Percentiles rank a stretch among this genome's conserved stretches.
Conservation (phyloP, 805 yeast species). For the Pichia thaimueangensis region DNA sequence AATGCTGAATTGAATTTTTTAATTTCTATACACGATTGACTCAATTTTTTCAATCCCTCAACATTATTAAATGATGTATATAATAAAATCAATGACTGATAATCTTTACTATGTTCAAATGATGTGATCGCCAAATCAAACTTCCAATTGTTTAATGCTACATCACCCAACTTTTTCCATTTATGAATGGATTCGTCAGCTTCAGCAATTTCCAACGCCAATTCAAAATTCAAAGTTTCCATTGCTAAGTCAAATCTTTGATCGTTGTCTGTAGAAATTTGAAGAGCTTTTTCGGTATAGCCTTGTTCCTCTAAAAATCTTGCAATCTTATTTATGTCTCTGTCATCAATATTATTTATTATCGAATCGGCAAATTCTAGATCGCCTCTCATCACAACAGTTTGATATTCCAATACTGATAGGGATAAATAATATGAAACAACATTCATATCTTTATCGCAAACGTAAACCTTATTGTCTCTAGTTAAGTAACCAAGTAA, state of each 20-base stretch:
- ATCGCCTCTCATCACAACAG: conserved; percentile 92
- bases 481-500: conserved; percentile 84
- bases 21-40: conserved; percentile 54
- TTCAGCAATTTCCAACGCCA: conserved; percentile 64
- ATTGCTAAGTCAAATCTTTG: conserved; percentile 89
- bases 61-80: conserved; percentile 76
- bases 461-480: conserved; percentile 82
- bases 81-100: conserved; percentile 72
- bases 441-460: conserved; percentile 85
- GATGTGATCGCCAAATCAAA: conserved; percentile 74
- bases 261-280: conserved; percentile 79
- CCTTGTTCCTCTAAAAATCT: conserved; percentile 94
- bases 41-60: conserved; percentile 54
- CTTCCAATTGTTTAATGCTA: conserved; percentile 73
- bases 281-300: conserved; percentile 71
- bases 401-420: conserved; percentile 90
- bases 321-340: conserved; percentile 71
- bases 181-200: conserved; percentile 54
- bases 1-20: conserved; percentile 90
- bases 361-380: conserved; percentile 71
- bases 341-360: conserved; percentile 55
- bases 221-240: conserved; percentile 59
- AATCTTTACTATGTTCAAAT: conserved; percentile 72
- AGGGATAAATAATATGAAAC: conserved; percentile 75
- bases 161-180: conserved; percentile 91